Conservation (phyloP, 257 asterid genomes). For the Nicotiana tabacum region DNA sequence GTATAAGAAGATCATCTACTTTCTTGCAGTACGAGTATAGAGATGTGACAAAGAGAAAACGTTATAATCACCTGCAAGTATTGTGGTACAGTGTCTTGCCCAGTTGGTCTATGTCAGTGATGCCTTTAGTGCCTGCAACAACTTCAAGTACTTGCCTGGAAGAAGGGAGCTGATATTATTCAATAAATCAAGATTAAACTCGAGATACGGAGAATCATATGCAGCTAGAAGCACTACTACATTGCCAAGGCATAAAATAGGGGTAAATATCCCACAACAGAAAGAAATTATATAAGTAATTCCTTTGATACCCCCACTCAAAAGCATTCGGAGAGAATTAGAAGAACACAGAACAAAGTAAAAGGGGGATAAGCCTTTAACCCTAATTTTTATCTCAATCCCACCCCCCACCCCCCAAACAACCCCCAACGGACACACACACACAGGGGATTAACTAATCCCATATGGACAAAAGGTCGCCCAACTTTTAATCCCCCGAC, state of each 20-base stretch:
- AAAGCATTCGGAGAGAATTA: neutral
- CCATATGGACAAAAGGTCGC: too few relatives aligned
- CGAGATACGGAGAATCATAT: neutral
- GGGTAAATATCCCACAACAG: neutral
- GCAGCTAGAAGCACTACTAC: neutral
- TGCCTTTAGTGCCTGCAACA: conserved; percentile 85
- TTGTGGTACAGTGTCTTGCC: conserved; percentile 76
- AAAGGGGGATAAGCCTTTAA: neutral
- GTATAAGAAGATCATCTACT: neutral
- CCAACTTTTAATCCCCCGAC: neutral
- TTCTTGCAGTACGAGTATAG: neutral
- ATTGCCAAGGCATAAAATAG: neutral
- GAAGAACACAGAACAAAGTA: neutral
- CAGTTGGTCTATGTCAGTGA: conserved; percentile 59
- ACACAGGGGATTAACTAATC: too few relatives aligned
- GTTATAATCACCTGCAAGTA: conserved; percentile 63
- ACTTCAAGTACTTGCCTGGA: conserved; percentile 94
- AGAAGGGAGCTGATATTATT: neutral
- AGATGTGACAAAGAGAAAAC: neutral
- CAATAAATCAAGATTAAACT: conserved; percentile 6
- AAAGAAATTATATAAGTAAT: neutral
- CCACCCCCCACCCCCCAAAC: too few relatives aligned
- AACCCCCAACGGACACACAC: too few relatives aligned
- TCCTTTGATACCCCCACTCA: neutral
- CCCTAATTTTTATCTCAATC: neutral